Base-by-base conservation (phyloP, 2,329 filamentous ascomycete species). In the Aaosphaeria pasadenensis region DNA sequence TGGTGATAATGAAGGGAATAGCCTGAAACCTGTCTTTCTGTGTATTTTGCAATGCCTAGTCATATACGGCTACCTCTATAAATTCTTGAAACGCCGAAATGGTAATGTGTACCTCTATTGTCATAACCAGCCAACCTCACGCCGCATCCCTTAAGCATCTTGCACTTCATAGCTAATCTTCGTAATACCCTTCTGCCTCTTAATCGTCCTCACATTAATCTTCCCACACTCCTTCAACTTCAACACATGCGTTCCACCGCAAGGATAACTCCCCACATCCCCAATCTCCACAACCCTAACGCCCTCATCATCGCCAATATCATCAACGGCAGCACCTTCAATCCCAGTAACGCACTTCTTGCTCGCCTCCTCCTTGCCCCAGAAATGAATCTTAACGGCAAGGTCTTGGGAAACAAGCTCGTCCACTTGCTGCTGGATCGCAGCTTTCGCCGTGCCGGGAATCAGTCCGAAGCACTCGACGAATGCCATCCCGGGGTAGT, bases 161-260 rank as follows among this genome's bases (percentile, higher is more conserved):
- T 24, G 17, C 17, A 70, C 62, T 40, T 63, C 64, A 63, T 78
- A 79, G 44, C 67, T 67, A 44, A 88, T 80, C 56, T 81, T 77
- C 46, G 80, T 86, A 7, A 72, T 76, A 3, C 86, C 85, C 66
- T 86, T 87, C 45, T 74, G 76, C 66, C 85, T 76, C 52, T 77
- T 77, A 46, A 90, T 85, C 71, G 86, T 88, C 73, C 77, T 85
- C 4, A 89, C 83, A 3, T 72, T 79, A 5, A 83, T 82, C 62
- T 78, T 77, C 1, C 85, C 83, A 58, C 80, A 83, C 50, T 77
- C 56, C 48, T 78, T 74, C 17, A 84, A 86, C 13, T 71, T 77
- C 30, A 78, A 73, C 4, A 89, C 86, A 72, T 90, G 87, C 29
- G 87, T 90, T 0, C 87, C 87, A 6, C 87, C 87, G 65, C 87